Conservation (phyloP, 1,139 yeast species). For the Diutina neorugosa region DNA sequence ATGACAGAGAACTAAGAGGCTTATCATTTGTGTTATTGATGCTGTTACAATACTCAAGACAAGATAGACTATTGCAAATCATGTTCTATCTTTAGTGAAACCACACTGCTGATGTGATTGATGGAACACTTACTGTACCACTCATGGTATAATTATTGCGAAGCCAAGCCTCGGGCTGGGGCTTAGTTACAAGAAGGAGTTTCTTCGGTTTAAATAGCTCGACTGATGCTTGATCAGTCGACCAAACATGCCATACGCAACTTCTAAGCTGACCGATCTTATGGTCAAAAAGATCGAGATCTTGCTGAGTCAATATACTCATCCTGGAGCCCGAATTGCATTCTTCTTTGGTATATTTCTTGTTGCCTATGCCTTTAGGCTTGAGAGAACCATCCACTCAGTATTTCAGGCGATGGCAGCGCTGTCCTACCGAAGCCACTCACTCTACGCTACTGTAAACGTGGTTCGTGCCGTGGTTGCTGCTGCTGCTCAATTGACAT, state of each 20-base stretch:
- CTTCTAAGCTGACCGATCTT: not conserved
- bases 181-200: too few species aligned
- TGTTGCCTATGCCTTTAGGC: conserved; percentile 53
- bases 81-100: too few species aligned
- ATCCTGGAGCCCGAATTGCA: conserved; percentile 15
- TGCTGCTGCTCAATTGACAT: not conserved
- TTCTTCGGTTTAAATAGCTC: too few species aligned
- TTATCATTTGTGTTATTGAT: too few species aligned
- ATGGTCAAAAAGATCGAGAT: conserved; percentile 27
- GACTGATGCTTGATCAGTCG: too few species aligned
- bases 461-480: conserved; percentile 1
- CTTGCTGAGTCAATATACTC: conserved; percentile 21
- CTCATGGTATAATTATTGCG: too few species aligned
- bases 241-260: not conserved
- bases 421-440: not conserved
- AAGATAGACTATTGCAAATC: too few species aligned
- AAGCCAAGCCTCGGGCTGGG: too few species aligned
- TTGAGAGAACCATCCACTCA: conserved; percentile 43
- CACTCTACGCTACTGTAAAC: not conserved
- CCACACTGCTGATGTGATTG: too few species aligned
- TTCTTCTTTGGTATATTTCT: conserved; percentile 42
- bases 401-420: conserved; percentile 15
- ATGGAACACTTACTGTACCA: too few species aligned
- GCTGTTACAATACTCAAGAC: too few species aligned
- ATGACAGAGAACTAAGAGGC: too few species aligned